Percentiles rank a stretch among this genome's conserved stretches.
phyloP scores from a whole-genome alignment of 176 grass and related monocot species.

The Ensete glaucum region DNA sequence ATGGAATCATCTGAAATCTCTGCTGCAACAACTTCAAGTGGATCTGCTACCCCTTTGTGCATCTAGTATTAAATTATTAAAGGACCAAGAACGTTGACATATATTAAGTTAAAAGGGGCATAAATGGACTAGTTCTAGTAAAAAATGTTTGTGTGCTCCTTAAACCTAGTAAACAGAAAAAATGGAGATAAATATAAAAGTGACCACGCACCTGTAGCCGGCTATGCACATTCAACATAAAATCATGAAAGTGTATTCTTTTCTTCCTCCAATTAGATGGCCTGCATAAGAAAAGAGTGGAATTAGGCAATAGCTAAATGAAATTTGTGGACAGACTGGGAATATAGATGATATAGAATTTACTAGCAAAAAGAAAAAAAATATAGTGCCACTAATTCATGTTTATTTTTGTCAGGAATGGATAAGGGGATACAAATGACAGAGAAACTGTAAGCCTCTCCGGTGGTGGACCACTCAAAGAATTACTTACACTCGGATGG shows the following conservation, averaged over 20 bases:
- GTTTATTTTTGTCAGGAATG: neutral
- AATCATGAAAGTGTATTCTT: constrained; percentile 90
- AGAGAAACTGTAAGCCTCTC: neutral
- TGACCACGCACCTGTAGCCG: constrained; percentile 52
- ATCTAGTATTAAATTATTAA: constrained; percentile 26
- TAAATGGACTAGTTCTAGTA: neutral
- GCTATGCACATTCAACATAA: constrained; percentile 96
- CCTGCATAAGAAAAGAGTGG: constrained; percentile 32
- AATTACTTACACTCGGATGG: neutral
- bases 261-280: constrained; percentile 96
- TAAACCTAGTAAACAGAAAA: neutral
- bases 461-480: neutral
- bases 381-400: neutral
- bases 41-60: constrained; percentile 94
- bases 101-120: neutral
- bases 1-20: constrained; percentile 94
- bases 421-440: neutral
- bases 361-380: neutral
- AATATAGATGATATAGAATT: neutral
- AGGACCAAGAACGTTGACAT: neutral
- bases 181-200: neutral
- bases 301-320: neutral
- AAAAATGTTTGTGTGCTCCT: neutral
- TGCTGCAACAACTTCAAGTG: constrained; percentile 83
- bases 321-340: neutral